These are phyloP conservation scores for Candida labiduridarum DNA, from an alignment of 1,139 yeast species.

Conservation along the genomic window DNA sequence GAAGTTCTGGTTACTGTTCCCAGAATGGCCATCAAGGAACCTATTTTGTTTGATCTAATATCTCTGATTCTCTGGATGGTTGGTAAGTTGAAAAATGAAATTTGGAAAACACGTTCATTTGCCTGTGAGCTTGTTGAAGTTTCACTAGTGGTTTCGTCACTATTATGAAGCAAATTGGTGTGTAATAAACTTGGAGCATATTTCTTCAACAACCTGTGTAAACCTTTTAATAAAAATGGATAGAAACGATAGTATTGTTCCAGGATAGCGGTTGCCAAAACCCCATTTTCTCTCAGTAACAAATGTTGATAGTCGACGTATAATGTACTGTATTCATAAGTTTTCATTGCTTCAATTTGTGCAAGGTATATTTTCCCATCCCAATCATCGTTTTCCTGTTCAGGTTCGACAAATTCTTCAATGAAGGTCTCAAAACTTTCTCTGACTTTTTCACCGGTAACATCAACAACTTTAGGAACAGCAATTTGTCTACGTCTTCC, in stretches of 20 bases:
- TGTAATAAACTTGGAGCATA: constrained; percentile 75
- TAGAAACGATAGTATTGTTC: constrained; percentile 92
- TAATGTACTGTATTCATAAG: constrained; percentile 73
- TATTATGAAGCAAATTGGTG: constrained; percentile 41
- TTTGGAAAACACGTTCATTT: constrained; percentile 79
- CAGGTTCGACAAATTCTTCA: constrained; percentile 57
- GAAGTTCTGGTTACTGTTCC: constrained; percentile 98
- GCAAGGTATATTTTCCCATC: constrained; percentile 69
- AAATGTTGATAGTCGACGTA: constrained; percentile 87
- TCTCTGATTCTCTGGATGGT: constrained; percentile 85
- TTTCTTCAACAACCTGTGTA: constrained; percentile 69
- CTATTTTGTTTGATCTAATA: constrained; percentile 85
- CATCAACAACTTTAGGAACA: constrained; percentile 86
- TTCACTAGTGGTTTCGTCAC: constrained; percentile 15
- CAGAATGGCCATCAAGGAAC: constrained; percentile 79
- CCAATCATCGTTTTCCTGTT: constrained; percentile 40
- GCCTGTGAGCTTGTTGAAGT: constrained; percentile 35
- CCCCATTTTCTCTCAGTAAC: constrained; percentile 76
- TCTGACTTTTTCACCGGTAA: constrained; percentile 90
- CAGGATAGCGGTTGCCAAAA: constrained; percentile 83
- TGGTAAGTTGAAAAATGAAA: constrained; percentile 88
- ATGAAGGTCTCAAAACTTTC: constrained; percentile 88
- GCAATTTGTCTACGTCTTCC: constrained; percentile 58
- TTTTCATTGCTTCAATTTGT: constrained; percentile 81
- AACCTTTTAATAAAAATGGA: constrained; percentile 79